Percentiles rank a stretch among this genome's conserved stretches.
These are phyloP conservation scores for Pichia ethanolica DNA, from an alignment of 805 yeast species.

Conservation along the genomic window DNA sequence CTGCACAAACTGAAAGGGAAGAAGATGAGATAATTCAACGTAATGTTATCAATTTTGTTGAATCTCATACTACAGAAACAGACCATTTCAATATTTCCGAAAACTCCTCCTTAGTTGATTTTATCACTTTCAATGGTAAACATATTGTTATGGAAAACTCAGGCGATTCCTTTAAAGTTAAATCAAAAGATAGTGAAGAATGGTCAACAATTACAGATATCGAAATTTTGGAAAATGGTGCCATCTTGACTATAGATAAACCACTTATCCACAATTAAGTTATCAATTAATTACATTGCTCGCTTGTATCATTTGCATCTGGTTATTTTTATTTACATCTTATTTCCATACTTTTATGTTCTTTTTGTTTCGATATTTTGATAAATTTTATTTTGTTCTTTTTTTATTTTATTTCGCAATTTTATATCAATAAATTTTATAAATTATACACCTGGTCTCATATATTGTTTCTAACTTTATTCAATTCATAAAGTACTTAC, in stretches of 20 bases:
- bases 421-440: neutral
- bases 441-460: too few species aligned
- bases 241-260: conserved; percentile 31
- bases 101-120: conserved; percentile 20
- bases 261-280: neutral
- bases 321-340: neutral
- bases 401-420: neutral
- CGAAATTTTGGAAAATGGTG: conserved; percentile 38
- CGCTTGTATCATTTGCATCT: neutral
- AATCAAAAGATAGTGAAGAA: conserved; percentile 26
- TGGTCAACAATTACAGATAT: conserved; percentile 31
- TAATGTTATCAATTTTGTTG: conserved; percentile 53
- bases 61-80: conserved; percentile 49
- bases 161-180: conserved; percentile 29
- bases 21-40: conserved; percentile 38
- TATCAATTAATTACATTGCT: neutral
- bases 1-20: conserved; percentile 29
- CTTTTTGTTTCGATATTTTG: neutral
- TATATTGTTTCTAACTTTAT: too few species aligned
- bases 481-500: too few species aligned
- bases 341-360: neutral
- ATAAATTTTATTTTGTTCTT: neutral
- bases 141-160: conserved; percentile 31
- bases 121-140: conserved; percentile 30
- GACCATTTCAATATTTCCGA: conserved; percentile 14